Base-by-base conservation (phyloP, 441 rosid genomes). In the Breynia disticha region DNA sequence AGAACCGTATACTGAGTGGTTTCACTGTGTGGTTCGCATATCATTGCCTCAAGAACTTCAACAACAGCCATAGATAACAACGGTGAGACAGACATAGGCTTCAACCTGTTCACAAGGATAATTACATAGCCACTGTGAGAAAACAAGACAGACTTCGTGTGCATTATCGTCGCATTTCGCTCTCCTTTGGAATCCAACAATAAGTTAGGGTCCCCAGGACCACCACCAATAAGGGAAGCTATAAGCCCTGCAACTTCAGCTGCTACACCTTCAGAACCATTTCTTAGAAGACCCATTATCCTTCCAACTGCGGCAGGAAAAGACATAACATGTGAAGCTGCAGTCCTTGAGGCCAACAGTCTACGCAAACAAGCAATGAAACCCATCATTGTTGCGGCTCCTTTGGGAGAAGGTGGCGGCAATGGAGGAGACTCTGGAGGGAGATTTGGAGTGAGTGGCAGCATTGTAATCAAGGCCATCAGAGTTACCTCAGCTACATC, bases 291-390 rank as follows among this genome's bases (percentile, higher is more conserved):
- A 44, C 99, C 99, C 99, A 94, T 94, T 67, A 94, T 83, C 79
- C 99, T 86, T 63, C 94, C 94, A 71, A 94, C 97, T 64, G 97
- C 99, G 59, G 97, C 99, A 66, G 97, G 99, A 69, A 94, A 94
- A 63, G 99, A 86, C 91, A 90, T 80, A 44, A 94, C 94, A 61
- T 94, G 99, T 32, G 97, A 85, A 67, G 99, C 86, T 63, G 97
- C 95, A 77, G 72, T 87, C 70, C 87, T 80, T 52, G 99, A 94
- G 22, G 96, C 80, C 76, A 94, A 68, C 63, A 94, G 68, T 81
- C 99, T 89, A 61, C 85, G 96, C 67, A 94, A 78, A 76, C 99
- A 94, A 39, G 99, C 83, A 72, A 94, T 72, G 62, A 94, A 94
- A 44, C 99, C 99, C 82, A 87, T 87, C 57, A 94, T 90, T 35